These are phyloP conservation scores for Cutaneotrichosporon dermatis DNA, from an alignment of 1,284 basidiomycete genomes.

Conservation along the genomic window DNA sequence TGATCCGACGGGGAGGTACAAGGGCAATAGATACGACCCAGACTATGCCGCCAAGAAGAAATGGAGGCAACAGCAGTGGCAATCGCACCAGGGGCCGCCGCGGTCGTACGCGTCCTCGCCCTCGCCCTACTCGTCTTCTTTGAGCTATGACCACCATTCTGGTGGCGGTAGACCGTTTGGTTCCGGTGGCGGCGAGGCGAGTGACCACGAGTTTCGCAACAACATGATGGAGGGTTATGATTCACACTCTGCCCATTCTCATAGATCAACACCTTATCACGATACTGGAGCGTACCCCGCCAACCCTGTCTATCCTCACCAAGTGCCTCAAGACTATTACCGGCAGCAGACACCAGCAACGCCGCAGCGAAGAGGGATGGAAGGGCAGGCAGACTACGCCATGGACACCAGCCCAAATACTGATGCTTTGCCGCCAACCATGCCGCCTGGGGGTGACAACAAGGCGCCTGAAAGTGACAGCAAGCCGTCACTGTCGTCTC, in stretches of 20 bases:
- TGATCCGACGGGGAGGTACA: slow-evolving; percentile 19
- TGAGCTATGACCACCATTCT: not conserved
- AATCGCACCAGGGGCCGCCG: not conserved
- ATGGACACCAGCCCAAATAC: not conserved
- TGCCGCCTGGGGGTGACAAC: not conserved
- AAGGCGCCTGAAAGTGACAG: not conserved
- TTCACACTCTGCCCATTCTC: not conserved
- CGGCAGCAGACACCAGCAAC: not conserved
- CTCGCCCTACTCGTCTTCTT: not conserved
- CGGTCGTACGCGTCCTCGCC: not conserved
- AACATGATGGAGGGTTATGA: not conserved
- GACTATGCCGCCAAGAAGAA: slow-evolving; percentile 11
- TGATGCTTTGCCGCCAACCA: not conserved
- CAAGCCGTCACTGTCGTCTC: not conserved
- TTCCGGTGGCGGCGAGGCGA: not conserved
- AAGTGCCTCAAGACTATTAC: not conserved
- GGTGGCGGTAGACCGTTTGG: not conserved
- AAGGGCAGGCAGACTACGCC: not conserved
- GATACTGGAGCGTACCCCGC: no score
- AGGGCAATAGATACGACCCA: slow-evolving; percentile 23
- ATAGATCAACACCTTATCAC: not conserved
- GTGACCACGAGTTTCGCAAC: not conserved
- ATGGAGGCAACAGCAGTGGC: not conserved
- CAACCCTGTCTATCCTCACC: not conserved
- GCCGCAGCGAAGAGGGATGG: not conserved